phyloP scores from a whole-genome alignment of 1,284 basidiomycete genomes.

The Moniliophthora roreri region DNA sequence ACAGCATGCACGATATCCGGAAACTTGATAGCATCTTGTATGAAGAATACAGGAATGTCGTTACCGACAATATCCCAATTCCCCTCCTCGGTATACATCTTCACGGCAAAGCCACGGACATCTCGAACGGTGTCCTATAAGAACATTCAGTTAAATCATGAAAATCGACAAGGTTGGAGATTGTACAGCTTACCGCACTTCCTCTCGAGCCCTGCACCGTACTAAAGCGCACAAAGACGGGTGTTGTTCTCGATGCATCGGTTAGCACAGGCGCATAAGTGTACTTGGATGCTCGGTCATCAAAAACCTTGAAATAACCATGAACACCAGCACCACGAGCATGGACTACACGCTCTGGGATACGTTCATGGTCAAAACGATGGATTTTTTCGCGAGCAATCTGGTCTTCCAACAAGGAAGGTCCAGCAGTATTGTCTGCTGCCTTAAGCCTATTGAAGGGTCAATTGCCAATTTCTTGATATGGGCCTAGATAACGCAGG shows the following conservation, averaged over 20 bases:
- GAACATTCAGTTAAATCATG: background rate
- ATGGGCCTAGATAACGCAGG: too few species aligned
- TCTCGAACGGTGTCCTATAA: constrained; percentile 75
- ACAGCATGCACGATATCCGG: constrained; percentile 81
- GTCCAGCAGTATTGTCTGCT: constrained; percentile 43
- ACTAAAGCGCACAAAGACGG: constrained; percentile 79
- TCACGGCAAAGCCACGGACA: constrained; percentile 80
- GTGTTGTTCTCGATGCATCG: constrained; percentile 68
- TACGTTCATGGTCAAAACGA: constrained; percentile 82
- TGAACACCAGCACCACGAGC: constrained; percentile 82
- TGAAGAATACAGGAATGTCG: constrained; percentile 85
- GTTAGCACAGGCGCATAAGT: constrained; percentile 71
- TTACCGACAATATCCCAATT: constrained; percentile 86
- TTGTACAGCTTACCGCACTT: constrained; percentile 50
- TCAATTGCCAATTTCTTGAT: background rate
- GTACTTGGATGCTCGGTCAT: constrained; percentile 61
- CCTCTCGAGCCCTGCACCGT: constrained; percentile 80
- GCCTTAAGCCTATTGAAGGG: constrained; percentile 49
- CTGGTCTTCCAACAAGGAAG: constrained; percentile 66
- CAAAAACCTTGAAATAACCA: constrained; percentile 76
- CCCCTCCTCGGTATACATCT: constrained; percentile 78
- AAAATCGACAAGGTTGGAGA: background rate
- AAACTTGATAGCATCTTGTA: constrained; percentile 84
- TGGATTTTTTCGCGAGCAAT: constrained; percentile 71
- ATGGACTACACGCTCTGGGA: constrained; percentile 78